Conservation (phyloP, 2,329 filamentous ascomycete species). For the Dactylellina haptotyla region DNA sequence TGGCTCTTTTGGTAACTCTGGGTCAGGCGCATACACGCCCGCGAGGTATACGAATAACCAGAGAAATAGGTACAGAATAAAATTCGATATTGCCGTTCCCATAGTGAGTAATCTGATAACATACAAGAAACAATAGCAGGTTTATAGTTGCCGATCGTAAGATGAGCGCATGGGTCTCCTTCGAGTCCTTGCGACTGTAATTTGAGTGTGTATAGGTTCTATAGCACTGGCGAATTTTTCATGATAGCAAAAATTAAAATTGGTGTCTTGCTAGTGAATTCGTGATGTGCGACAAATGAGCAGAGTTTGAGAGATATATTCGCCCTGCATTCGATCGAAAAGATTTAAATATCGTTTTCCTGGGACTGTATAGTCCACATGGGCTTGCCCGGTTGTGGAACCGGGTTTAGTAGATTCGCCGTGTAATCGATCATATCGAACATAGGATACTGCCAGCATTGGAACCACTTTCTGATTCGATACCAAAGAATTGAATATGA, state of each 20-base stretch:
- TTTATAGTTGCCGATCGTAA: too few relatives aligned
- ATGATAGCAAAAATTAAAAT: too few relatives aligned
- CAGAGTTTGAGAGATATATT: background rate
- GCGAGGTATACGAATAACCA: background rate
- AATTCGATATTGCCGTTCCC: too few relatives aligned
- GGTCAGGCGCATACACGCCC: background rate
- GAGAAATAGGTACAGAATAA: too few relatives aligned
- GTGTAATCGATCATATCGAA: conserved; percentile 10
- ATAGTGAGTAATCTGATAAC: too few relatives aligned
- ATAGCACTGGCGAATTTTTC: too few relatives aligned
- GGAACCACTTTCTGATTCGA: conserved; percentile 2
- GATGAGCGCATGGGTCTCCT: too few relatives aligned
- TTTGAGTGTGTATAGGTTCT: too few relatives aligned
- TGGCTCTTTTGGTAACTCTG: background rate
- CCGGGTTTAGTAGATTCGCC: background rate
- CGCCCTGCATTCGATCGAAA: background rate
- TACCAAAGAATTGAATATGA: conserved; percentile 12
- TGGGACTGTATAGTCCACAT: background rate
- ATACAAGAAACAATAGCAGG: too few relatives aligned
- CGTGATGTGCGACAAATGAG: background rate
- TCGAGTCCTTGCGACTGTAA: too few relatives aligned
- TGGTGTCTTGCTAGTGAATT: too few relatives aligned
- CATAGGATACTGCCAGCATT: conserved; percentile 8
- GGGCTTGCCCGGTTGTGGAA: background rate
- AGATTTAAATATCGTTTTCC: background rate